Conservation (phyloP, 345 rosid genomes). For the Brassica juncea region DNA sequence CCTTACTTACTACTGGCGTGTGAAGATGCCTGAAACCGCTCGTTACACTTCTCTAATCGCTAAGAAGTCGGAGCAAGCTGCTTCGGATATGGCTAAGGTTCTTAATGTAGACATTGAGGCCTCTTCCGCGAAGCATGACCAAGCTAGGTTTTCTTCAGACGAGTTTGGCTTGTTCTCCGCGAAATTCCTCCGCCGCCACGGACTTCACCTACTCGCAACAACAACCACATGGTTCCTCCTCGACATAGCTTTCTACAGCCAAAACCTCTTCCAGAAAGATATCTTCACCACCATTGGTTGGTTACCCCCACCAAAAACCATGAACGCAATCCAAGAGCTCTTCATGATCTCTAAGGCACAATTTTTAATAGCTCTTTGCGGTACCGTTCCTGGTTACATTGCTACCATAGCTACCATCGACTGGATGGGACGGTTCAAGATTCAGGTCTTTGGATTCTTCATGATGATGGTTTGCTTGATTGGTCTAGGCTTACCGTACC, state of each 20-base stretch:
- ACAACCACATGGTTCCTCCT: conserved; percentile 67
- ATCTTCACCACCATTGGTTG: conserved; percentile 70
- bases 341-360: conserved; percentile 61
- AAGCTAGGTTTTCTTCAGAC: conserved; percentile 22
- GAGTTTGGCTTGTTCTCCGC: conserved; percentile 56
- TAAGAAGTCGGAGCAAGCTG: conserved; percentile 62
- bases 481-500: conserved; percentile 64
- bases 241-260: conserved; percentile 76
- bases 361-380: conserved; percentile 62
- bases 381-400: conserved; percentile 81
- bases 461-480: conserved; percentile 68
- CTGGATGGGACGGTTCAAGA: conserved; percentile 47
- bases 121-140: conserved; percentile 48
- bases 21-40: conserved; percentile 87
- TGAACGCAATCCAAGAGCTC: conserved; percentile 74
- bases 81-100: conserved; percentile 74
- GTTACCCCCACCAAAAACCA: conserved; percentile 63
- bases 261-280: conserved; percentile 75
- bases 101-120: conserved; percentile 60
- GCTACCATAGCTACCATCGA: conserved; percentile 54
- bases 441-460: conserved; percentile 63
- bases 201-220: conserved; percentile 66
- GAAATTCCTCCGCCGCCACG: conserved; percentile 52
- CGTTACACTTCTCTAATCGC: conserved; percentile 71
- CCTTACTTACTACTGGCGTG: conserved; percentile 66